Evolutionary conservation across 2,329 filamentous ascomycete species (phyloP).

Genomic region (Chalaropsis thielavioides): DNA sequence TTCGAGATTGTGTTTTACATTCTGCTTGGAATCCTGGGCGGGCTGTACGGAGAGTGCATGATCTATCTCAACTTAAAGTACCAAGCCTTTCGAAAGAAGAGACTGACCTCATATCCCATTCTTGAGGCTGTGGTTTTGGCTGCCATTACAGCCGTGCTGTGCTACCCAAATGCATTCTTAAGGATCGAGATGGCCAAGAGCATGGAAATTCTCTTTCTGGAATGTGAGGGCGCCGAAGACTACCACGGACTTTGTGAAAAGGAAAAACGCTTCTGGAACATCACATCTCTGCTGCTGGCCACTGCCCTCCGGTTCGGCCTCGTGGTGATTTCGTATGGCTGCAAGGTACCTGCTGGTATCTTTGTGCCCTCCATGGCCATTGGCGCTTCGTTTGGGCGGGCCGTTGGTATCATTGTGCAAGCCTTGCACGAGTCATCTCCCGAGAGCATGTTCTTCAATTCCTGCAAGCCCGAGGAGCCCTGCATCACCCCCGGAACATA

Average conservation of each 20-base stretch:
- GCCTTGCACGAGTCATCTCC: slow-evolving; percentile 75
- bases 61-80: slow-evolving; percentile 94
- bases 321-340: slow-evolving; percentile 92
- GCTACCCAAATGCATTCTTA: slow-evolving; percentile 90
- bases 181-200: slow-evolving; percentile 98
- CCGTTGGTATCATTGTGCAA: slow-evolving; percentile 89
- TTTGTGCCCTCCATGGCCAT: slow-evolving; percentile 98
- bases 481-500: slow-evolving; percentile 98
- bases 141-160: slow-evolving; percentile 73
- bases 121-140: slow-evolving; percentile 77
- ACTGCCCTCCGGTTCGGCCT: slow-evolving; percentile 69
- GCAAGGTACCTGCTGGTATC: slow-evolving; percentile 93
- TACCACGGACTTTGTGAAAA: slow-evolving; percentile 80
- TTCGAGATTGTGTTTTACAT: slow-evolving; percentile 92
- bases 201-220: slow-evolving; percentile 93
- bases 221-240: slow-evolving; percentile 79
- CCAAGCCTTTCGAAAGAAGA: slow-evolving; percentile 88
- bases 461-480: slow-evolving; percentile 78
- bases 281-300: slow-evolving; percentile 62
- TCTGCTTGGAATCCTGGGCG: slow-evolving; percentile 80
- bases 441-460: slow-evolving; percentile 66
- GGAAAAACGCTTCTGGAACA: slow-evolving; percentile 60
- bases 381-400: slow-evolving; percentile 82
- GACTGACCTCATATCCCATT: slow-evolving; percentile 69
- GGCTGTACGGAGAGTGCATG: slow-evolving; percentile 87